These are phyloP conservation scores for Saitozyma podzolica DNA, from an alignment of 768 basidiomycete species.

Conservation along the genomic window DNA sequence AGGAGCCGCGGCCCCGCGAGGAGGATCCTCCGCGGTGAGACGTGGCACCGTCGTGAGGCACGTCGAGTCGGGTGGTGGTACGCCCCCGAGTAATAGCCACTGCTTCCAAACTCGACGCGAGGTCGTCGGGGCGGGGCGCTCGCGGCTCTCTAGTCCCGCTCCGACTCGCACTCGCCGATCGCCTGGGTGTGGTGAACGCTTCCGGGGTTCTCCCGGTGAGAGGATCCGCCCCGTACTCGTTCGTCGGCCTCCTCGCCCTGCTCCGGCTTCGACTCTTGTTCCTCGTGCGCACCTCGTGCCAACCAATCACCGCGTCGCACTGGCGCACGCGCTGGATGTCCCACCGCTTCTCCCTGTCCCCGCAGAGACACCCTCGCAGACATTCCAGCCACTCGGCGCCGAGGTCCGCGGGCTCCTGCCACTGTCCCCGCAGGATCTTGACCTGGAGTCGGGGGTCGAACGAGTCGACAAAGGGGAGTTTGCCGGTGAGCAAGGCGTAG, in stretches of 20 bases:
- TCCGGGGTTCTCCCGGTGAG: no score
- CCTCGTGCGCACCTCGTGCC: constrained; percentile 42
- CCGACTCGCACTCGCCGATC: no score
- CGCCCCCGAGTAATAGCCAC: no score
- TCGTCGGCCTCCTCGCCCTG: constrained; percentile 1
- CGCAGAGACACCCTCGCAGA: constrained; percentile 76
- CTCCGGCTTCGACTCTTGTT: constrained; percentile 30
- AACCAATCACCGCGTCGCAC: constrained; percentile 49
- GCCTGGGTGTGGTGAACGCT: no score
- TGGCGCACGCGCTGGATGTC: constrained; percentile 77
- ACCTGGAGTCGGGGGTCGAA: constrained; percentile 89
- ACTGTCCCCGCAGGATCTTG: constrained; percentile 81
- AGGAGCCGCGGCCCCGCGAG: no score
- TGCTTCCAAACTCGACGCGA: no score
- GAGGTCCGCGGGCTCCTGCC: constrained; percentile 53
- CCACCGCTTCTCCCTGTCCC: constrained; percentile 67
- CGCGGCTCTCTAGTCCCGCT: no score
- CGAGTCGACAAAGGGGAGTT: constrained; percentile 81
- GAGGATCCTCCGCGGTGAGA: no score
- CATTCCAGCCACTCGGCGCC: constrained; percentile 57
- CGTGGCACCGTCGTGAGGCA: no score
- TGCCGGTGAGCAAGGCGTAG: constrained; percentile 77
- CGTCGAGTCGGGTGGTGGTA: no score
- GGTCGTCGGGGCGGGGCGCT: no score
- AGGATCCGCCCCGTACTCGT: no score